Evolutionary conservation across 129 eudicot genomes (phyloP).

Genomic region (Glebionis coronaria): DNA sequence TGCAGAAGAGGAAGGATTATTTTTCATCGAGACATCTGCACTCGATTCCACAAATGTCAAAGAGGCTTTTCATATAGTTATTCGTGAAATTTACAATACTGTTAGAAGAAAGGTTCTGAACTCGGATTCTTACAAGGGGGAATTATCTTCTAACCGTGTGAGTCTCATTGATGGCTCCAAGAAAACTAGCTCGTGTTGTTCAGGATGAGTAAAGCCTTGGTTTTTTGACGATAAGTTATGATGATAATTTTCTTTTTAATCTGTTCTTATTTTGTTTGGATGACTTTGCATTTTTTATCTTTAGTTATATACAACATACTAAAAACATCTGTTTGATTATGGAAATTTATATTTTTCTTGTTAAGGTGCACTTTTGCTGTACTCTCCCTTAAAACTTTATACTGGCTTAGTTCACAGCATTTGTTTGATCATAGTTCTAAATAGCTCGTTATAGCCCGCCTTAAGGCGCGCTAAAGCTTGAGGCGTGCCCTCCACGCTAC

Average conservation of each 20-base stretch:
- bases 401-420: too few relatives aligned
- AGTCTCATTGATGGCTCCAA: conserved; percentile 49
- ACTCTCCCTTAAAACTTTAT: too few relatives aligned
- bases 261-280: conserved; percentile 8
- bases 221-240: conserved; percentile 19
- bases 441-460: too few relatives aligned
- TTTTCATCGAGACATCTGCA: conserved; percentile 91
- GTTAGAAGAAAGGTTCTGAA: conserved; percentile 68
- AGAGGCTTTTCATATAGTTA: conserved; percentile 76
- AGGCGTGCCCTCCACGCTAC: too few relatives aligned
- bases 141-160: conserved; percentile 68
- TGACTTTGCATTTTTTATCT: conserved; percentile 4
- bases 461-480: too few relatives aligned
- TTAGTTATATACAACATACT: conserved; percentile 15
- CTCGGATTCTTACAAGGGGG: conserved; percentile 79
- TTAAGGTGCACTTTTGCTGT: too few relatives aligned
- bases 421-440: too few relatives aligned
- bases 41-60: conserved; percentile 72
- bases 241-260: neutral
- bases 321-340: conserved; percentile 5
- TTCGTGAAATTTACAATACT: conserved; percentile 60
- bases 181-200: conserved; percentile 49
- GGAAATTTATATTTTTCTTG: too few relatives aligned
- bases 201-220: conserved; percentile 31
- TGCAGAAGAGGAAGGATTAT: conserved; percentile 83